Evolutionary conservation across 2,329 filamentous ascomycete genomes (phyloP), one percentile per base, ranked within the genome.

Genomic region (Nemania serpens): DNA sequence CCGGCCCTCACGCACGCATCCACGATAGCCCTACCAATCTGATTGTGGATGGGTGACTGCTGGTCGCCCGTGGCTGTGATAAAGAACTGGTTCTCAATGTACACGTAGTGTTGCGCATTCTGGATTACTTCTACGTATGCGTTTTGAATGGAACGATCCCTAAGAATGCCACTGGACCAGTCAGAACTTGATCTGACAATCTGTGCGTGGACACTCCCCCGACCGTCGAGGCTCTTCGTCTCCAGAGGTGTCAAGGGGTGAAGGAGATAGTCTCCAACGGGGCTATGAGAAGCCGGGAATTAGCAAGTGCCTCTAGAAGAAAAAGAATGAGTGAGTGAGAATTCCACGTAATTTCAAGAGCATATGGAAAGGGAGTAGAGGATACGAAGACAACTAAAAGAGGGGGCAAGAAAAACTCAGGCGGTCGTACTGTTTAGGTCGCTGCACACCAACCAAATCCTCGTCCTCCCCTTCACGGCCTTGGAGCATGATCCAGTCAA

Each of bases 21-120:
- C 2, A 97, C 95, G 55, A 99, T 97, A 2, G 95, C 89, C 7
- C 83, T 82, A 12, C 95, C 95, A 55, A 99, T 90, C 17, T 87
- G 89, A 73, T 99, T 99, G 75, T 92, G 88, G 22, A 98, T 86
- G 0, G 94, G 94, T 0, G 82, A 78, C 74, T 97, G 93, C 37
- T 97, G 77, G n/a, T 95, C 88, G 9, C 92, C 92, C 0, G 94
- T 98, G 0, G 95, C 91, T 1, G 93, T 96, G 73, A 96, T 97
- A 81, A 98, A 99, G 79, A 98, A 98, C 71, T 99, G 95, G 71
- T 98, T 98, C 75, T 99, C 95, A 62, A 99, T 97, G 78, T 98
- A 99, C 22, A 99, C 90, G 68, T 87, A 97, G 73, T 98, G 94
- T 76, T 97, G 80, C 0, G 94, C 94, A 53, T 91, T 91, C 52